Conservation (phyloP, 2,329 filamentous ascomycete species). For the Aulographum hederae region DNA sequence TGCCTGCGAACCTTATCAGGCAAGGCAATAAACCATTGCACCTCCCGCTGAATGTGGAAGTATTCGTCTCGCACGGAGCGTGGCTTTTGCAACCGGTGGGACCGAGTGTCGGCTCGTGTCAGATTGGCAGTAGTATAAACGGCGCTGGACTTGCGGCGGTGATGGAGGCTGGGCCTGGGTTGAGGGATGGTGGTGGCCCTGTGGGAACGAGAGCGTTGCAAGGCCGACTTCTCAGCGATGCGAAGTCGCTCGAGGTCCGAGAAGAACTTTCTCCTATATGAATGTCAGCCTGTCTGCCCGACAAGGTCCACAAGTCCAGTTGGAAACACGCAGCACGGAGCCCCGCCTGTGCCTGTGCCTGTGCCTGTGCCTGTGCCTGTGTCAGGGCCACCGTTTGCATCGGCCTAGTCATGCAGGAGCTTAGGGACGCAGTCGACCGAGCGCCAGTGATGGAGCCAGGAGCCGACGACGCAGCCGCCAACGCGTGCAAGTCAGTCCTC, state of each 20-base stretch:
- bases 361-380: too few species aligned
- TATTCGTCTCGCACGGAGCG: slow-evolving; percentile 12
- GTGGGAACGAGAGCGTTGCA: slow-evolving; percentile 9
- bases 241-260: slow-evolving; percentile 52
- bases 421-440: background rate
- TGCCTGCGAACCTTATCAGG: slow-evolving; percentile 56
- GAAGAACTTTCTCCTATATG: slow-evolving; percentile 45
- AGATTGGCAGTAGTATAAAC: background rate
- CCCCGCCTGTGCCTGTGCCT: background rate
- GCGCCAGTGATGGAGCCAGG: background rate
- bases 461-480: background rate
- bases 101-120: slow-evolving; percentile 1
- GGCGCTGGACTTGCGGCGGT: background rate
- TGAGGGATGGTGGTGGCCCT: slow-evolving; percentile 11
- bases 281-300: background rate
- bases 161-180: slow-evolving; percentile 7
- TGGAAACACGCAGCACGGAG: background rate
- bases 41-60: slow-evolving; percentile 34
- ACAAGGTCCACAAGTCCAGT: background rate
- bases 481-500: background rate
- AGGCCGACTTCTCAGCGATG: slow-evolving; percentile 34
- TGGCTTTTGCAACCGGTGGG: slow-evolving; percentile 17
- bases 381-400: background rate
- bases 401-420: background rate
- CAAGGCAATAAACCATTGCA: slow-evolving; percentile 49